Base-by-base conservation (phyloP, 179 eudicot species). In the Corrigiola litoralis region DNA sequence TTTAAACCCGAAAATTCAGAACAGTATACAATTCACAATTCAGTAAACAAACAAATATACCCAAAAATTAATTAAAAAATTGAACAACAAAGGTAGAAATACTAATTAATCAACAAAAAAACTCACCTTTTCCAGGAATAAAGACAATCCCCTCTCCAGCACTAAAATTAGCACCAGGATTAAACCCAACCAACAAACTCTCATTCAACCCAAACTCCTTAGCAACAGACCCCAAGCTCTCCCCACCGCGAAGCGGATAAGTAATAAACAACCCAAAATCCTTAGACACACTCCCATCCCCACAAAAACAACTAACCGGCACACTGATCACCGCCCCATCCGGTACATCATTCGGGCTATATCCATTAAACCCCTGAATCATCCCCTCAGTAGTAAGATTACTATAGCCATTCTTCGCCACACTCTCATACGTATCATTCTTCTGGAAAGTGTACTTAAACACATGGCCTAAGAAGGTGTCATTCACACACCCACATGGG, bases 201-300 rank as follows among this genome's bases (percentile, higher is more conserved):
- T 72, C 72, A 62, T 64, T 61, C 46, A 85, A 21, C 42, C 68
- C 68, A 29, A 61, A 61, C 4, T 77, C 59, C 33, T 12, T 58
- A 7, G 89, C 83, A 44, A 90, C 49, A 0, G 80, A 70, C 8
- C 72, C 62, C 75, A 85, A 67, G 45, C 63, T 81, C 32, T 89
- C 86, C 29, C 78, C 82, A 6, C 65, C 69, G 0, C 73, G 75
- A 67, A 89, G 82, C 4, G 96, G 94, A 61, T 85, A 89, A 11
- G 94, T 83, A 38, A 77, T 61, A 53, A 89, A 89, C 75, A 89
- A 48, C 68, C 96, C 96, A 61, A 85, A 89, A 38, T 58, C 79
- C 60, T 59, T 69, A 0, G 89, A 81, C 53, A 87, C 90, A 24
- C 67, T 65, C 10, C 76, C 42, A 70, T 79, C 46, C 58, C 95